Conservation (phyloP, 1,139 yeast species). For the Protomyces inundatus region DNA sequence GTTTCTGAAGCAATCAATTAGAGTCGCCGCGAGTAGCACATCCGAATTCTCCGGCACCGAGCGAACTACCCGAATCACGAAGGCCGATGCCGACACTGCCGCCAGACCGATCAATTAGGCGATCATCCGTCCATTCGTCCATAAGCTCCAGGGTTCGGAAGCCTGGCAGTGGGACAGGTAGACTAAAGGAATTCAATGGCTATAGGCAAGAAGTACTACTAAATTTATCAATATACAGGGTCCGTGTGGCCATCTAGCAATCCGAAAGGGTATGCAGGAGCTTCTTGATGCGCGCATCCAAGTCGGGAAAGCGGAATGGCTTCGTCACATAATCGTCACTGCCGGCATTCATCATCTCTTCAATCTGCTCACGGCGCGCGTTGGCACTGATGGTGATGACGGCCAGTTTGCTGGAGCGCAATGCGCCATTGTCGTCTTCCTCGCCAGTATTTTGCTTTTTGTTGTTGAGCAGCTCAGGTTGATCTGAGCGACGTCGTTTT, state of each 20-base stretch:
- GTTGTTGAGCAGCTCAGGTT: neutral
- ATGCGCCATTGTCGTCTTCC: neutral
- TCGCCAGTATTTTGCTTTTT: neutral
- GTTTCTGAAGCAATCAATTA: too few species aligned
- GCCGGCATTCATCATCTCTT: slow-evolving; percentile 22
- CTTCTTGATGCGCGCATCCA: slow-evolving; percentile 4
- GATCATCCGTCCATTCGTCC: too few species aligned
- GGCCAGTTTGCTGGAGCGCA: neutral
- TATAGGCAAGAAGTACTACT: too few species aligned
- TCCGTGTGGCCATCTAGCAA: neutral
- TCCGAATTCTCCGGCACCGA: too few species aligned
- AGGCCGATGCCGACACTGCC: too few species aligned
- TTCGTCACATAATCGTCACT: slow-evolving; percentile 25
- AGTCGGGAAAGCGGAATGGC: slow-evolving; percentile 20
- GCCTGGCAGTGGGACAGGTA: too few species aligned
- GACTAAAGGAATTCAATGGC: too few species aligned
- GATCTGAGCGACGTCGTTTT: neutral
- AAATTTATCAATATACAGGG: too few species aligned
- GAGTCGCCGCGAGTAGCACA: too few species aligned
- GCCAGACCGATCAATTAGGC: too few species aligned
- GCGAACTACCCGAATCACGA: too few species aligned
- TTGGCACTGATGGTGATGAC: slow-evolving; percentile 23
- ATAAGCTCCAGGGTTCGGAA: too few species aligned
- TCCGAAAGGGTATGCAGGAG: neutral
- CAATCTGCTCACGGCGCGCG: slow-evolving; percentile 21